Evolutionary conservation across 2,329 filamentous ascomycete genomes (phyloP).

Genomic region (Periglandula ipomoeae): DNA sequence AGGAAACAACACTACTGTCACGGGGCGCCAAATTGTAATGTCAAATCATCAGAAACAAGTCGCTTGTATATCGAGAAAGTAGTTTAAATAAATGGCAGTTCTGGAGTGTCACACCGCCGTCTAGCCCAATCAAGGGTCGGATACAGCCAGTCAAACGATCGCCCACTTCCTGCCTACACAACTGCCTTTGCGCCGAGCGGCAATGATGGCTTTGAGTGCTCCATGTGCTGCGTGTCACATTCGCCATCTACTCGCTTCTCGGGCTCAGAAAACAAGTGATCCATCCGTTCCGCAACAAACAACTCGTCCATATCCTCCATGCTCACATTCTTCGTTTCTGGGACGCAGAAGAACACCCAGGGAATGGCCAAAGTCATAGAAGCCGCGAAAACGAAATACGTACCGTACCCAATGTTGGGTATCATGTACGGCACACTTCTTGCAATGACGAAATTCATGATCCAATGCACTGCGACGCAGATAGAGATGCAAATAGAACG

Average conservation of each 20-base stretch:
- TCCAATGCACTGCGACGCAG: constrained; percentile 25
- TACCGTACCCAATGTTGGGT: constrained; percentile 34
- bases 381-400: constrained; percentile 43
- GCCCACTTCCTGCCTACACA: too few relatives aligned
- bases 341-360: constrained; percentile 40
- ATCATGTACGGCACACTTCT: constrained; percentile 33
- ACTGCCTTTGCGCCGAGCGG: neutral
- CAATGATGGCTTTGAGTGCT: neutral
- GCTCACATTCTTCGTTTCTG: constrained; percentile 38
- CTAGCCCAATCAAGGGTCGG: too few relatives aligned
- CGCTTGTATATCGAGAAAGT: too few relatives aligned
- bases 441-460: constrained; percentile 31
- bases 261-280: neutral
- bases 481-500: neutral
- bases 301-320: neutral
- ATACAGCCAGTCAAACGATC: too few relatives aligned
- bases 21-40: too few relatives aligned
- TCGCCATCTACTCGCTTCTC: neutral
- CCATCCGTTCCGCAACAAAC: neutral
- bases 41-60: too few relatives aligned
- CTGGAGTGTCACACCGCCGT: too few relatives aligned
- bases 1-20: too few relatives aligned
- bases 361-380: constrained; percentile 34
- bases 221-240: neutral
- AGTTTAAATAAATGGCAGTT: too few relatives aligned